Conservation (phyloP, 495 filamentous ascomycete genomes). For the Lindgomyces ingoldianus region DNA sequence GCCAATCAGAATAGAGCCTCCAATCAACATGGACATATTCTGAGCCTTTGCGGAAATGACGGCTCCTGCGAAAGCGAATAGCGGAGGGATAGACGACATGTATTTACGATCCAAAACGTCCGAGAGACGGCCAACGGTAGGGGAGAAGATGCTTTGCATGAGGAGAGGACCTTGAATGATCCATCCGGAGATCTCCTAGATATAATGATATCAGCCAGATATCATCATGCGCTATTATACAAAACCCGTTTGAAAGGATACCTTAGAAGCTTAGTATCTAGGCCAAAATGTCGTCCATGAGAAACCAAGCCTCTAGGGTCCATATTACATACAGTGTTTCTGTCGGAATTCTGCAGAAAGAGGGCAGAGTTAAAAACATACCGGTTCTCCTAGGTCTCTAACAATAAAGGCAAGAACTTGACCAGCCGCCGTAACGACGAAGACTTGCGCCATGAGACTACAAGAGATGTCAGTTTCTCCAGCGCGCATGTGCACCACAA, state of each 20-base stretch:
- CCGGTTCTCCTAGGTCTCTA: slow-evolving; percentile 50
- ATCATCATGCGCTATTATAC: too few relatives aligned
- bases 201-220: neutral
- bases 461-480: neutral
- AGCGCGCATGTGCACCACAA: too few relatives aligned
- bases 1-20: slow-evolving; percentile 56
- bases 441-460: slow-evolving; percentile 43
- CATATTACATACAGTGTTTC: too few relatives aligned
- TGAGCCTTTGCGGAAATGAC: slow-evolving; percentile 55
- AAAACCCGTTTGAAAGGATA: too few relatives aligned
- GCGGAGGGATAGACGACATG: slow-evolving; percentile 50
- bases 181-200: slow-evolving; percentile 51
- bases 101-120: slow-evolving; percentile 56
- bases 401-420: slow-evolving; percentile 56
- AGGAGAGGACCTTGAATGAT: slow-evolving; percentile 57
- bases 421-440: slow-evolving; percentile 55
- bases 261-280: too few relatives aligned
- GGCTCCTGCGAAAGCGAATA: slow-evolving; percentile 56
- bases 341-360: too few relatives aligned
- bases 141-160: slow-evolving; percentile 50
- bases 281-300: too few relatives aligned
- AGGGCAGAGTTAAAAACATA: slow-evolving; percentile 41
- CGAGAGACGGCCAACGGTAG: slow-evolving; percentile 55
- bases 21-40: slow-evolving; percentile 55
- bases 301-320: too few relatives aligned